Conservation (phyloP, 2,329 filamentous ascomycete genomes). For the Fusarium mangiferae region DNA sequence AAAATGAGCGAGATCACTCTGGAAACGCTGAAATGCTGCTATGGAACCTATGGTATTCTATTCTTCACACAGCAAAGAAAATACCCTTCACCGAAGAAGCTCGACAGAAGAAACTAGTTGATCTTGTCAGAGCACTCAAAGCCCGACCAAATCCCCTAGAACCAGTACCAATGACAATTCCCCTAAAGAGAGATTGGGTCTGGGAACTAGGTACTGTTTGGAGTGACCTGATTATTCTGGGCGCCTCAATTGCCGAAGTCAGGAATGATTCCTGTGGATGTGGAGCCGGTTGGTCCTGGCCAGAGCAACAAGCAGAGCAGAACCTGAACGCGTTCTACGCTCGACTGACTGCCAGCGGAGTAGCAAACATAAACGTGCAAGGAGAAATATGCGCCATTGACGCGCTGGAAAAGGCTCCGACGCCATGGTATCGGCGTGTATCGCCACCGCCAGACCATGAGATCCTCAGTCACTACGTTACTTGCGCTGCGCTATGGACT, state of each 20-base stretch:
- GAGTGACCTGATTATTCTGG: not conserved
- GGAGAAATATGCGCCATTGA: not conserved
- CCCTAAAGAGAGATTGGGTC: slow-evolving; percentile 2
- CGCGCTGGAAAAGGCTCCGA: not conserved
- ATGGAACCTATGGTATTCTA: not conserved
- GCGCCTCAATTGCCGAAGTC: not conserved
- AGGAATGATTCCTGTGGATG: slow-evolving; percentile 7
- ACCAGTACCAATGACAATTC: not conserved
- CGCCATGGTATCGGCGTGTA: not conserved
- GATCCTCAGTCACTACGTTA: not conserved
- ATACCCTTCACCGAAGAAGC: not conserved
- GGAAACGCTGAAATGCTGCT: not conserved
- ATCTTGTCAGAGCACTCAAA: not conserved
- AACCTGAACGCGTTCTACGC: slow-evolving; percentile 3
- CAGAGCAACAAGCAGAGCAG: slow-evolving; percentile 5
- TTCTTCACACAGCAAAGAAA: not conserved
- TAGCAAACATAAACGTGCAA: not conserved
- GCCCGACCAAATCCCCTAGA: not conserved
- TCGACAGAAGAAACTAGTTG: not conserved
- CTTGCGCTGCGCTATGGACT: not conserved
- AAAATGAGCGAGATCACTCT: not conserved
- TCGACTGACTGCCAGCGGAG: not conserved
- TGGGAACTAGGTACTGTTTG: not conserved
- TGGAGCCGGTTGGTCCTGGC: slow-evolving; percentile 12
- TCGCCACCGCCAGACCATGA: not conserved